These are phyloP conservation scores for Candida stauntonica DNA, from an alignment of 805 yeast species.

Conservation along the genomic window DNA sequence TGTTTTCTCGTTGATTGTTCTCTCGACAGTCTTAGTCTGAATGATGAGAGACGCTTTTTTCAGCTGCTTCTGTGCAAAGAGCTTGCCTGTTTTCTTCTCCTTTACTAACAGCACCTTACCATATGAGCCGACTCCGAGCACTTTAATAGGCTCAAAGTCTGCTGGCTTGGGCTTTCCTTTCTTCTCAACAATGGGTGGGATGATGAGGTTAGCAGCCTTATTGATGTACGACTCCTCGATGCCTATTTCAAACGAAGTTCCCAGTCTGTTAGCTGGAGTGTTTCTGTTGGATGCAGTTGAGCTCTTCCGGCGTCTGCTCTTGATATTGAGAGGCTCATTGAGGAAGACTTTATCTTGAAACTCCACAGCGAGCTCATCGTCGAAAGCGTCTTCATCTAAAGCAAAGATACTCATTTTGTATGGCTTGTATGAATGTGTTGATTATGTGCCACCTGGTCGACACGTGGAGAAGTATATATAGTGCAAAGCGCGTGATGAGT, in stretches of 20 bases:
- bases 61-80: conserved; percentile 84
- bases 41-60: conserved; percentile 78
- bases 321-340: conserved; percentile 12
- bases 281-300: conserved; percentile 26
- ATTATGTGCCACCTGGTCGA: neutral
- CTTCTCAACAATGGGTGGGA: neutral
- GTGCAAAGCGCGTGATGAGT: no score
- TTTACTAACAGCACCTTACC: conserved; percentile 81
- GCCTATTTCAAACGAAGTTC: conserved; percentile 47
- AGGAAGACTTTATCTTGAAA: conserved; percentile 17
- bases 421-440: neutral
- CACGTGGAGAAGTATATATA: conserved; percentile 6
- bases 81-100: conserved; percentile 53
- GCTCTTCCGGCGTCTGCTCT: conserved; percentile 20
- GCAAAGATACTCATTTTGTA: conserved; percentile 21
- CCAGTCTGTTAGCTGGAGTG: conserved; percentile 32
- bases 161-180: conserved; percentile 27
- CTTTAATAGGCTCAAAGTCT: conserved; percentile 73
- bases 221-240: conserved; percentile 36
- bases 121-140: conserved; percentile 82
- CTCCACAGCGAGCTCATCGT: conserved; percentile 13
- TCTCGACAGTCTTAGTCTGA: conserved; percentile 50
- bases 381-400: conserved; percentile 23
- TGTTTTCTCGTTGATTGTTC: conserved; percentile 76
- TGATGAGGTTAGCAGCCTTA: neutral